Evolutionary conservation across 768 basidiomycete genomes (phyloP), one percentile per base, ranked within the genome.

Genomic region (Auriscalpium orientale): DNA sequence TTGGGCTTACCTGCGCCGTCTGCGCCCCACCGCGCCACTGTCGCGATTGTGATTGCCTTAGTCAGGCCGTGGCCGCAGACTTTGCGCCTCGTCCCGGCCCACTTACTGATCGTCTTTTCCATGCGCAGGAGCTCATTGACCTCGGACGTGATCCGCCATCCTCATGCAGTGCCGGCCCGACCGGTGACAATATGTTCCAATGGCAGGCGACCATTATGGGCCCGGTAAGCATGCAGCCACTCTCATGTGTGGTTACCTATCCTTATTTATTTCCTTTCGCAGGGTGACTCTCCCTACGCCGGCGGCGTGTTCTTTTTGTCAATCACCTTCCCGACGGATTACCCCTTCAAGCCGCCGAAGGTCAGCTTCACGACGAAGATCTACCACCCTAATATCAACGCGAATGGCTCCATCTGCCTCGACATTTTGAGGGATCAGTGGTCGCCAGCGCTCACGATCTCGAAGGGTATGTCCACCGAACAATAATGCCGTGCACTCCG

Each of bases 201-300:
- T 98, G 95, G 95, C 94, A 98, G 72, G 95, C 95, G 58, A 98
- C 95, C 63, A 98, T 98, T 72, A 98, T 98, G 95, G 95, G 95
- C 45, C 95, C 95, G 56, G 95, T 95, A 68, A 72, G 94, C 78
- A n/a, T 35, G 16, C 18, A 10, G 16, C 20, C 50, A 46, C 15
- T 18, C 28, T 50, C 28, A 36, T 46, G 51, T 45, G 28, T 53
- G 33, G 55, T 50, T 45, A 33, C 50, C 55, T 69, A 62, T 70
- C 65, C 67, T 54, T 20, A 49, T 61, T 60, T 59, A 51, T 18
- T 56, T 66, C 57, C 62, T 62, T 38, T 7, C 61, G 43, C 62
- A 97, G 95, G 85, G 89, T 66, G 95, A 99, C 71, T 97, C 94
- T 65, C 97, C 97, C 33, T 99, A 99, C 70, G 85, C 95, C 35